Conservation (phyloP, 2,329 filamentous ascomycete species). For the Trichoderma aggressivum region DNA sequence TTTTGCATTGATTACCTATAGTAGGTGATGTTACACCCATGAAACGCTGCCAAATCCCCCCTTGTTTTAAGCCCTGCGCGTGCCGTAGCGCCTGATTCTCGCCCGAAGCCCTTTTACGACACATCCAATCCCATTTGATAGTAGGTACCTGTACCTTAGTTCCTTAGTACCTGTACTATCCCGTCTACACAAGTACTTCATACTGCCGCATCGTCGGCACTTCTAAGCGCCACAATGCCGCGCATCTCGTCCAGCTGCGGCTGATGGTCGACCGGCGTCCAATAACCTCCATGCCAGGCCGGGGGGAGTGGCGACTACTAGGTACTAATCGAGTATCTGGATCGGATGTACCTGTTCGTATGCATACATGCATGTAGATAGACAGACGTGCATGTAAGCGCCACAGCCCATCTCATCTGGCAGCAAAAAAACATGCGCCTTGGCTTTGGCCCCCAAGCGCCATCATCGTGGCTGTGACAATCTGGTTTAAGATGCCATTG, state of each 20-base stretch:
- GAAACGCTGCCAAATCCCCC: background rate
- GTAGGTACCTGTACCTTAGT: too few species aligned
- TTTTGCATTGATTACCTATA: background rate
- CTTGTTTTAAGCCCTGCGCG: background rate
- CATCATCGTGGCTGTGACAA: background rate
- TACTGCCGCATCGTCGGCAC: background rate
- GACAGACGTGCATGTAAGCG: background rate
- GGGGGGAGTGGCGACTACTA: too few species aligned
- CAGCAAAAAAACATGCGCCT: background rate
- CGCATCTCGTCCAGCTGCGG: background rate
- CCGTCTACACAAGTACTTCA: too few species aligned
- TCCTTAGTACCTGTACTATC: too few species aligned
- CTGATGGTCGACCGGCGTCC: background rate
- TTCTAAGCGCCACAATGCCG: background rate
- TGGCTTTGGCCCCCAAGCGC: background rate
- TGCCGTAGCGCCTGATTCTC: background rate
- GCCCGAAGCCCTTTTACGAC: background rate
- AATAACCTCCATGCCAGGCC: too few species aligned
- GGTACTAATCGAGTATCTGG: too few species aligned
- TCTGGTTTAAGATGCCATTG: background rate
- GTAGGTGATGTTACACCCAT: background rate
- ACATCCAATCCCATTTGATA: background rate
- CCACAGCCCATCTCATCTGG: background rate
- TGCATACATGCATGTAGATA: background rate
- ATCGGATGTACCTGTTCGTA: background rate